phyloP scores from a whole-genome alignment of 2,329 filamentous ascomycete species.

The Stemphylium vesicarium region DNA sequence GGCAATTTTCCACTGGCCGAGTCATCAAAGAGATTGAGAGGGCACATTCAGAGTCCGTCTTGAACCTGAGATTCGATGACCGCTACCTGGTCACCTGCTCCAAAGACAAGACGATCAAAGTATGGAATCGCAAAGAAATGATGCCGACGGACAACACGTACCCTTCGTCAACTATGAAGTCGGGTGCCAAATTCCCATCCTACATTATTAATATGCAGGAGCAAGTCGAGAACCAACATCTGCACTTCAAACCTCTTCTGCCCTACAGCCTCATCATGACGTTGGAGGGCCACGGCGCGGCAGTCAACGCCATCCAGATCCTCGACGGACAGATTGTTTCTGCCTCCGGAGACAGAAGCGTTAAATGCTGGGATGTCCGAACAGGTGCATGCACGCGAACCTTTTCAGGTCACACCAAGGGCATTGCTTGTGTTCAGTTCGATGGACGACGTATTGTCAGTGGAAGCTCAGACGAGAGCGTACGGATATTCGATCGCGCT shows the following conservation, averaged over 20 bases:
- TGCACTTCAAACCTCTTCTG: constrained; percentile 63
- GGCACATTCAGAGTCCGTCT: constrained; percentile 87
- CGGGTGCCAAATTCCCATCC: constrained; percentile 56
- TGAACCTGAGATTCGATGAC: constrained; percentile 92
- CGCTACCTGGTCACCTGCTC: constrained; percentile 94
- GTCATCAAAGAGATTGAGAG: constrained; percentile 75
- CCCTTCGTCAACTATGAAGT: constrained; percentile 49
- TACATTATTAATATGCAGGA: constrained; percentile 61
- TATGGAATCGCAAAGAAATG: constrained; percentile 77
- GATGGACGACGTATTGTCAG: constrained; percentile 93
- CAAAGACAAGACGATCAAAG: constrained; percentile 95
- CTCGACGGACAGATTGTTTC: constrained; percentile 86
- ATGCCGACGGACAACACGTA: constrained; percentile 49
- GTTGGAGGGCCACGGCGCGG: constrained; percentile 83
- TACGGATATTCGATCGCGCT: constrained; percentile 89
- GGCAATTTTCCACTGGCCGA: constrained; percentile 90
- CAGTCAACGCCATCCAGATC: constrained; percentile 96
- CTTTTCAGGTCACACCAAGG: constrained; percentile 86
- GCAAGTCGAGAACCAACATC: constrained; percentile 42
- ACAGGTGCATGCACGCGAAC: constrained; percentile 77
- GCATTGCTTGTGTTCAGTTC: constrained; percentile 97
- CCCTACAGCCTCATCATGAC: constrained; percentile 80
- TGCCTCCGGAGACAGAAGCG: constrained; percentile 88
- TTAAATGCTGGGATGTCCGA: constrained; percentile 94
- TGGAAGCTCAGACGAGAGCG: constrained; percentile 93